phyloP scores from a whole-genome alignment of 1,284 basidiomycete genomes.

The Gymnopus androsaceus region DNA sequence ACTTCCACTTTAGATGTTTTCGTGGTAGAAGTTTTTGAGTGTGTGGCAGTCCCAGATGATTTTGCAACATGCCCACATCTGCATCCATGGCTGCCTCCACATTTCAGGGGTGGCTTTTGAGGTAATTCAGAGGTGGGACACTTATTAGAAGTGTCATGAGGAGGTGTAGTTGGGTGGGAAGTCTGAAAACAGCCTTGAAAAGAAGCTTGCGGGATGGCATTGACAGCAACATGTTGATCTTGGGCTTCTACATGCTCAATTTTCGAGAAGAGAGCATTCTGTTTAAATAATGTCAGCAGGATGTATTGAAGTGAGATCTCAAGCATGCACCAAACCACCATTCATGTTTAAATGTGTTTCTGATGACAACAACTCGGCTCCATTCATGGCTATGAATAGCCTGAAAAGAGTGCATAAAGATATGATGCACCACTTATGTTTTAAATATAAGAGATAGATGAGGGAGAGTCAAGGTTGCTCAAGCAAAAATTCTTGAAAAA shows the following conservation, averaged over 20 bases:
- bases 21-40: neutral
- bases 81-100: neutral
- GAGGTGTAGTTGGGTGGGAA: neutral
- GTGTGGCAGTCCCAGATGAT: neutral
- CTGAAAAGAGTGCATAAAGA: too few species aligned
- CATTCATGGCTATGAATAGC: too few species aligned
- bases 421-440: too few species aligned
- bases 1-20: neutral
- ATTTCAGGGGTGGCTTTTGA: neutral
- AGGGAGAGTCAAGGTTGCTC: too few species aligned
- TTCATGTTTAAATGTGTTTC: too few species aligned
- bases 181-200: neutral
- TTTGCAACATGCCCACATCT: neutral
- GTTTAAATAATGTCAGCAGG: too few species aligned
- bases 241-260: neutral
- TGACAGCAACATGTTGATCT: neutral
- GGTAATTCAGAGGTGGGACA: neutral
- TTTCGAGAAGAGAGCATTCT: neutral
- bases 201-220: neutral
- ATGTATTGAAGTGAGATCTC: too few species aligned
- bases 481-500: too few species aligned
- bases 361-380: too few species aligned
- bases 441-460: too few species aligned
- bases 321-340: too few species aligned
- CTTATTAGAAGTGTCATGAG: neutral